Evolutionary conservation across 768 basidiomycete genomes (phyloP), one percentile per base, ranked within the genome.

Genomic region (Saitozyma sp.): DNA sequence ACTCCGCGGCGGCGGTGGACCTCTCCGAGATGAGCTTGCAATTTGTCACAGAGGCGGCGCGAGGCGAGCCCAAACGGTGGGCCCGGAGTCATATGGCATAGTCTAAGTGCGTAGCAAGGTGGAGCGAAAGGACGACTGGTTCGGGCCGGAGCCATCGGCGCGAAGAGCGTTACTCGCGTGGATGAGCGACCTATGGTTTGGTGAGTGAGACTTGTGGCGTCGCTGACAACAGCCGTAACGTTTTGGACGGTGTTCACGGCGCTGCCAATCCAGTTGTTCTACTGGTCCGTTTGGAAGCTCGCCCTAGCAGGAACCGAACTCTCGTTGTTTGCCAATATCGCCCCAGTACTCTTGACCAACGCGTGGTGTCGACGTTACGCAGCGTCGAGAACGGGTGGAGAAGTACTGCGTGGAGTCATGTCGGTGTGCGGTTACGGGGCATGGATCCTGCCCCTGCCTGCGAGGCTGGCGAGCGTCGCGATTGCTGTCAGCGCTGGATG

Each of bases 211-310:
- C n/a, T 57, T 58, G 46, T 58, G 16, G 9, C 10, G 17, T 13
- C 2, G 13, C 40, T 48, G 6, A 19, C 14, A 6, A 2, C 54
- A 74, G 78, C 56, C 13, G 54, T 70, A 53, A 39, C 61, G 17
- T 90, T 88, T 78, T 91, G 89, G 89, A 89, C 91, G 0, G 83
- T 90, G 53, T 86, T 89, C 75, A 93, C 92, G 1, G 84, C 86
- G 3, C 85, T 92, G 17, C 84, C 88, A 7, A 87, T 88, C 1
- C 86, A 89, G 4, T 82, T 94, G 4, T 94, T 94, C 81, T 94
- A 93, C 80, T 94, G 91, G 81, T 92, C 90, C 29, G 86, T 95
- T 17, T 93, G 92, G 92, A 85, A 91, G 73, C 86, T 93, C 16
- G 78, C 78, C 37, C 71, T 94, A 39, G 86, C 89, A 10, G 92